A percentile compares a stretch with the other conserved stretches of the same genome.
phyloP scores from a whole-genome alignment of 2,329 filamentous ascomycete species.

The Pseudogymnoascus sp. region DNA sequence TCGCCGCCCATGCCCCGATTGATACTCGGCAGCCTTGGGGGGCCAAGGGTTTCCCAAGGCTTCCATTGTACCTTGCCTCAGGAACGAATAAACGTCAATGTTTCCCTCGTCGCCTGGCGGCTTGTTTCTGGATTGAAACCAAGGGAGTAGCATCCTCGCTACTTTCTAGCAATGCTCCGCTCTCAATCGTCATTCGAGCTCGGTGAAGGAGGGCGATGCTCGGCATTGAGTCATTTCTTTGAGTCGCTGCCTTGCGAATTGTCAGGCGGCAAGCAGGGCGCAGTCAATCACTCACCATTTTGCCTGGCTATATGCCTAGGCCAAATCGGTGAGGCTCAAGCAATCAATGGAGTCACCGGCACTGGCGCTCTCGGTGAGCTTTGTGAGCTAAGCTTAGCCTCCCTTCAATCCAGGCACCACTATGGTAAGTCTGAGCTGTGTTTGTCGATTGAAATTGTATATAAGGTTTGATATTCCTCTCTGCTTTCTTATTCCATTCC shows the following conservation, averaged over 20 bases:
- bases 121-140: constrained; percentile 6
- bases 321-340: not conserved
- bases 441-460: not conserved
- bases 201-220: not conserved
- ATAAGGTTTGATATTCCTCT: not conserved
- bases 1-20: constrained; percentile 5
- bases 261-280: not conserved
- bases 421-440: not conserved
- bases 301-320: constrained; percentile 2
- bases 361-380: not conserved
- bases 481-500: not conserved
- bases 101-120: constrained; percentile 1
- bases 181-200: not conserved
- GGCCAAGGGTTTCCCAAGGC: constrained; percentile 1
- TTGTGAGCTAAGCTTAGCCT: constrained; percentile 2
- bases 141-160: constrained; percentile 4
- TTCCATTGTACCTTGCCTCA: constrained; percentile 5
- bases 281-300: not conserved
- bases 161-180: not conserved
- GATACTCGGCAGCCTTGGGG: constrained; percentile 4
- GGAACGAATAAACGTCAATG: constrained; percentile 7
- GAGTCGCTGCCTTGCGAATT: constrained; percentile 4
- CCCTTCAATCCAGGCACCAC: constrained; percentile 6
- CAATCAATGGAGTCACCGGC: constrained; percentile 5
- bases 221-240: constrained; percentile 7